Percentiles rank a stretch among this genome's conserved stretches.
Evolutionary conservation across 2,329 filamentous ascomycete species (phyloP).

Genomic region (Microsporum audouinii): DNA sequence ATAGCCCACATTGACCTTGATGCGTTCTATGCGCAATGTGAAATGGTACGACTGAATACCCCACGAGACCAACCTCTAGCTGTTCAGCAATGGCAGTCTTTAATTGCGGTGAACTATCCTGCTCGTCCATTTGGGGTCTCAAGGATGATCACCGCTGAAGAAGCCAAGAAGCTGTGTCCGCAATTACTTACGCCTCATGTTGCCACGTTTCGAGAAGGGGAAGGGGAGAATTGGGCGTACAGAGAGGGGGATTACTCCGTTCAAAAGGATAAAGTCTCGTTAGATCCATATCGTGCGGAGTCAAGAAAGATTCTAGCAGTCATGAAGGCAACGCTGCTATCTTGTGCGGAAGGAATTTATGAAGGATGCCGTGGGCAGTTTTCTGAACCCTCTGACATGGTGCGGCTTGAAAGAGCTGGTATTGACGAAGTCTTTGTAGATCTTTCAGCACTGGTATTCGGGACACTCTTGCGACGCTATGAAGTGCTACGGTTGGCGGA

Average conservation of each 20-base stretch:
- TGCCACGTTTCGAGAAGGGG: slow-evolving; percentile 85
- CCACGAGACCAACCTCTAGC: slow-evolving; percentile 69
- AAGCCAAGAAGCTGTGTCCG: slow-evolving; percentile 80
- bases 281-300: slow-evolving; percentile 82
- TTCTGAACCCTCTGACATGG: slow-evolving; percentile 22
- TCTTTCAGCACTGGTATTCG: slow-evolving; percentile 72
- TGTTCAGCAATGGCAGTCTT: slow-evolving; percentile 88
- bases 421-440: slow-evolving; percentile 96
- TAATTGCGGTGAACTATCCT: slow-evolving; percentile 95
- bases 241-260: slow-evolving; percentile 67
- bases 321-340: slow-evolving; percentile 62
- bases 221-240: slow-evolving; percentile 77
- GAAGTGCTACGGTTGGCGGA: slow-evolving; percentile 49
- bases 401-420: slow-evolving; percentile 77
- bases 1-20: slow-evolving; percentile 90
- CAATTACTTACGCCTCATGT: slow-evolving; percentile 81
- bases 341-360: slow-evolving; percentile 21
- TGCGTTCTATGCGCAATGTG: slow-evolving; percentile 95
- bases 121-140: slow-evolving; percentile 70
- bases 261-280: slow-evolving; percentile 78
- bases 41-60: slow-evolving; percentile 73
- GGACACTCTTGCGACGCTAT: slow-evolving; percentile 61
- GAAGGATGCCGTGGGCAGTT: slow-evolving; percentile 8
- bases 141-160: slow-evolving; percentile 64
- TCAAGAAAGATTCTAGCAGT: slow-evolving; percentile 68